A percentile compares a stretch with the other conserved stretches of the same genome.
phyloP scores from a whole-genome alignment of 352 stramenopile species.

The Phytopythium boreale region DNA sequence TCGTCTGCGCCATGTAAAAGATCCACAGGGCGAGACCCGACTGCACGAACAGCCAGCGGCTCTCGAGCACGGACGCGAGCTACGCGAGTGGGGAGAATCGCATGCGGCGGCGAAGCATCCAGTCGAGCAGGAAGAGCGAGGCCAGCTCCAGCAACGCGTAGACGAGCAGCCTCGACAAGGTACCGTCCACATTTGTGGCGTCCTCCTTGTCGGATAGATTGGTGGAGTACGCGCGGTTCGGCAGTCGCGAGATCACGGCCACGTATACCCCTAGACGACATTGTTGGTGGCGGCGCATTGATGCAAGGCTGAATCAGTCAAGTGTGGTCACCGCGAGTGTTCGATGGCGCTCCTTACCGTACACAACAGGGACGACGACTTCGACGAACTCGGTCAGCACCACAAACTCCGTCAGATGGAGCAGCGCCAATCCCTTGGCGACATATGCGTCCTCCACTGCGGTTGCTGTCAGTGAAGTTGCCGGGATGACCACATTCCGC shows the following conservation, averaged over 20 bases:
- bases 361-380: constrained; percentile 32
- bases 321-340: too few relatives aligned
- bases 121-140: constrained; percentile 17
- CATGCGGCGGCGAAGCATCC: constrained; percentile 14
- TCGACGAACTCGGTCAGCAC: constrained; percentile 40
- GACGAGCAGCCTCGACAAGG: constrained; percentile 9
- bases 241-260: constrained; percentile 11
- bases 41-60: constrained; percentile 14
- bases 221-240: constrained; percentile 28
- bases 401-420: constrained; percentile 33
- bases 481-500: not conserved
- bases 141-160: constrained; percentile 14
- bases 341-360: constrained; percentile 15
- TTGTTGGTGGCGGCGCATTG: too few relatives aligned
- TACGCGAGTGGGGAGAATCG: constrained; percentile 17
- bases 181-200: constrained; percentile 5
- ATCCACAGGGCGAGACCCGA: constrained; percentile 22
- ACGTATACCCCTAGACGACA: not conserved
- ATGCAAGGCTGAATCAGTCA: too few relatives aligned
- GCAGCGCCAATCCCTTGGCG: constrained; percentile 9
- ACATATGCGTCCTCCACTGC: constrained; percentile 14
- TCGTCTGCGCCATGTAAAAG: constrained; percentile 17
- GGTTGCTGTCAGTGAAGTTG: not conserved
- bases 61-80: constrained; percentile 25
- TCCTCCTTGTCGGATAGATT: constrained; percentile 15